phyloP scores from a whole-genome alignment of 805 yeast species.

The Wickerhamomyces alni region DNA sequence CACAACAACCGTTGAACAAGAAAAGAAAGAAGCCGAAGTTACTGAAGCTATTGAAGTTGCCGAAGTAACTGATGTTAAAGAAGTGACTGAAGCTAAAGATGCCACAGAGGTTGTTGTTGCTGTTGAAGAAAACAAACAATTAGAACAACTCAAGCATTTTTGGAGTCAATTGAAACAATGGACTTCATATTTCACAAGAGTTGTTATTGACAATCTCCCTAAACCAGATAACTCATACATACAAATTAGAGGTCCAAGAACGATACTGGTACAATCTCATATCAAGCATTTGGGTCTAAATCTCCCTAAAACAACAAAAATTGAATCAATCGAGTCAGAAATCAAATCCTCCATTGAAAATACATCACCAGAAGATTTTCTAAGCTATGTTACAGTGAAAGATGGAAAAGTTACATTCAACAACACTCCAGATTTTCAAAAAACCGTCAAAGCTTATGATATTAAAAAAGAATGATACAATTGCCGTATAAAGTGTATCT shows the following conservation, averaged over 20 bases:
- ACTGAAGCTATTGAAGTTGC: too few relatives aligned
- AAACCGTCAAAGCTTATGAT: conserved; percentile 30
- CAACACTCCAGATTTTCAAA: conserved; percentile 37
- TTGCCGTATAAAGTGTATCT: too few relatives aligned
- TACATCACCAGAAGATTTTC: conserved; percentile 34
- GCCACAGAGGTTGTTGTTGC: too few relatives aligned
- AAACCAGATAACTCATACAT: conserved; percentile 29
- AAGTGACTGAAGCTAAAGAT: neutral
- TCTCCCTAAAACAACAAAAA: neutral
- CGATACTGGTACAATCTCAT: conserved; percentile 17
- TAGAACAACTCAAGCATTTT: conserved; percentile 1
- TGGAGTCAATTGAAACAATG: conserved; percentile 1
- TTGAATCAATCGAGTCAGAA: conserved; percentile 9
- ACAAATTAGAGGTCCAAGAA: conserved; percentile 45
- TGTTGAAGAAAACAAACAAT: neutral
- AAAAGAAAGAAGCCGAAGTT: too few relatives aligned
- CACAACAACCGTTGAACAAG: neutral
- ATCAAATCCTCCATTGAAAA: conserved; percentile 1
- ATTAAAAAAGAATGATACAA: neutral
- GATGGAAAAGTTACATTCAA: conserved; percentile 37
- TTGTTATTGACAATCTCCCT: neutral
- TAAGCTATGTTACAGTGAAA: conserved; percentile 40
- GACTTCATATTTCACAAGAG: neutral
- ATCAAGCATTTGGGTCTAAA: neutral
- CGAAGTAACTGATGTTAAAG: neutral